These are phyloP conservation scores for Nitzschia putrida DNA, from an alignment of 108 stramenopile genomes.

Conservation along the genomic window DNA sequence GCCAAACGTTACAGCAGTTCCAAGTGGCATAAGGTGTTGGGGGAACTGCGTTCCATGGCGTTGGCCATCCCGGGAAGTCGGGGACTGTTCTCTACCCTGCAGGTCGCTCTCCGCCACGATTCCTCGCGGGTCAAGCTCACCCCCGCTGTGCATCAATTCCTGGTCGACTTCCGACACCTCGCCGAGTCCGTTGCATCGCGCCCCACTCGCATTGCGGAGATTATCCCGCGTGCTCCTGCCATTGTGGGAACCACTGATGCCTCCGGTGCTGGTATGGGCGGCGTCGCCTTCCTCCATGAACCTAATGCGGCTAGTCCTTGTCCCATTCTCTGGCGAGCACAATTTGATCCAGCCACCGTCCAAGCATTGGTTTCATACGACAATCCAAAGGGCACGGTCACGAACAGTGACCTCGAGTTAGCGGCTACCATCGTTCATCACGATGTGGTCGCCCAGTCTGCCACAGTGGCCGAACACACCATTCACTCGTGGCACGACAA, in stretches of 20 bases:
- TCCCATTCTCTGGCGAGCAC: slow-evolving; percentile 48
- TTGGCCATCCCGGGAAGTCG: slow-evolving; percentile 25
- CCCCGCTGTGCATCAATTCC: slow-evolving; percentile 2
- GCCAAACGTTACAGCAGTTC: slow-evolving; percentile 1
- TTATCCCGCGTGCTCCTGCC: slow-evolving; percentile 31
- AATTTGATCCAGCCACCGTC: slow-evolving; percentile 31
- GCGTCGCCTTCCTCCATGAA: slow-evolving; percentile 18
- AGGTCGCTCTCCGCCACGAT: slow-evolving; percentile 30
- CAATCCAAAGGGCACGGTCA: slow-evolving; percentile 34
- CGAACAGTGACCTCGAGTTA: too few relatives aligned
- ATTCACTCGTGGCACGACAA: slow-evolving; percentile 33
- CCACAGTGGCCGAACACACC: slow-evolving; percentile 41
- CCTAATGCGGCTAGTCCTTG: background rate
- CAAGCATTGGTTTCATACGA: slow-evolving; percentile 10
- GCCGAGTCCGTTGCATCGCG: too few relatives aligned
- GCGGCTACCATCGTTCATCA: slow-evolving; percentile 45
- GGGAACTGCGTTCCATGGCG: slow-evolving; percentile 15
- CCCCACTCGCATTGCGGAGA: slow-evolving; percentile 46
- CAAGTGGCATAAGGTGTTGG: slow-evolving; percentile 25
- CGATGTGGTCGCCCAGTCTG: slow-evolving; percentile 35
- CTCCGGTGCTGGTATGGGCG: slow-evolving; percentile 32
- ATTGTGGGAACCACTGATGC: slow-evolving; percentile 37
- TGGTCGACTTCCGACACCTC: slow-evolving; percentile 32
- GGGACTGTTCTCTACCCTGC: slow-evolving; percentile 33
- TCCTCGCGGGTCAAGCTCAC: slow-evolving; percentile 13